Percentiles rank a stretch among this genome's conserved stretches.
These are phyloP conservation scores for Phytophthora gonapodyides DNA, from an alignment of 352 stramenopile genomes.

Conservation along the genomic window DNA sequence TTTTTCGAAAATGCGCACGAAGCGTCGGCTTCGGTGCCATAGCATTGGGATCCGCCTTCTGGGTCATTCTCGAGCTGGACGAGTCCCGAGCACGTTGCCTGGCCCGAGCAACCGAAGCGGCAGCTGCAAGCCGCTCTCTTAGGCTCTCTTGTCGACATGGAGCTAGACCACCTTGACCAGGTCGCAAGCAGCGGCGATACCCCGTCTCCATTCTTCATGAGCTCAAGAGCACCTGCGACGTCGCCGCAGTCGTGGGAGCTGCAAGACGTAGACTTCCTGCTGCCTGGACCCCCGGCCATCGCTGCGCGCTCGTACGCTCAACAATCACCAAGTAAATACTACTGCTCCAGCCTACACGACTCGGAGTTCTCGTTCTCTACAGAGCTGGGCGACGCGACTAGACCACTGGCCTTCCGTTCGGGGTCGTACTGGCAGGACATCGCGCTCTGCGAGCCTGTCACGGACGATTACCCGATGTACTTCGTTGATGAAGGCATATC, in stretches of 20 bases:
- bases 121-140: neutral
- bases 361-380: constrained; percentile 8
- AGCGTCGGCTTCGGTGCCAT: constrained; percentile 21
- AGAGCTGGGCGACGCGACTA: constrained; percentile 20
- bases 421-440: constrained; percentile 28
- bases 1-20: constrained; percentile 32
- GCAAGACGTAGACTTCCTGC: constrained; percentile 45
- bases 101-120: neutral
- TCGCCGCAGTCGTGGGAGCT: constrained; percentile 29
- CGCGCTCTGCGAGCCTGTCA: constrained; percentile 8
- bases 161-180: constrained; percentile 45
- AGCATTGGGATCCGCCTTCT: constrained; percentile 20
- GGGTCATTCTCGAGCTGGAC: constrained; percentile 32
- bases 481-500: constrained; percentile 25
- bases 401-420: constrained; percentile 11
- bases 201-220: constrained; percentile 42
- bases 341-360: constrained; percentile 16
- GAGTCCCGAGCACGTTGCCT: constrained; percentile 19
- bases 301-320: constrained; percentile 10
- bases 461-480: constrained; percentile 22
- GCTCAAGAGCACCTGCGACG: constrained; percentile 20
- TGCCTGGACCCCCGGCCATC: constrained; percentile 13
- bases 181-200: constrained; percentile 31
- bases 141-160: constrained; percentile 20
- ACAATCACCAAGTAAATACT: constrained; percentile 7